Percentiles rank a stretch among this genome's conserved stretches.
These are phyloP conservation scores for Ceratocystis papillata DNA, from an alignment of 2,329 filamentous ascomycete species.

Conservation along the genomic window DNA sequence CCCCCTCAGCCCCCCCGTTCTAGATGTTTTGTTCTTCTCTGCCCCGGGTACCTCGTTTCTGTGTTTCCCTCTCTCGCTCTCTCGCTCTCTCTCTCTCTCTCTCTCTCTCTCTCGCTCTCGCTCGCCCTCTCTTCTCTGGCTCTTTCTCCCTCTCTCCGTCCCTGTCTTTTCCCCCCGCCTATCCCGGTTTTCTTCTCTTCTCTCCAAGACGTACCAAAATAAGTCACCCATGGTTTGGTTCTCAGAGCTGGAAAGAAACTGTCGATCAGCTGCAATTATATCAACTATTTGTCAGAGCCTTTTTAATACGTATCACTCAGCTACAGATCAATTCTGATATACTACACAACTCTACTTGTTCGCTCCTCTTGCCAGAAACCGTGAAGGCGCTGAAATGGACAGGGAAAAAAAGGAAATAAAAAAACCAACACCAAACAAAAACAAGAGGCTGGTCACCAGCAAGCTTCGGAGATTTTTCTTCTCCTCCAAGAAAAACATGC, in stretches of 20 bases:
- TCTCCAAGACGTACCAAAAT: background rate
- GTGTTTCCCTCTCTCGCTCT: background rate
- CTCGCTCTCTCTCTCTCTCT: background rate
- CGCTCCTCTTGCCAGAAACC: background rate
- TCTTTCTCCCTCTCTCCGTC: background rate
- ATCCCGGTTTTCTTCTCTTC: background rate
- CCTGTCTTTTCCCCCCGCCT: background rate
- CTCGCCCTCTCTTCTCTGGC: background rate
- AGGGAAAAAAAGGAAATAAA: background rate
- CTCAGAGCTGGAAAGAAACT: background rate
- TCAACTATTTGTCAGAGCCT: background rate
- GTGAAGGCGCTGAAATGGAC: background rate
- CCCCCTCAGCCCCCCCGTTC: background rate
- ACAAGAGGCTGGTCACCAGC: background rate
- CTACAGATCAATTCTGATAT: background rate
- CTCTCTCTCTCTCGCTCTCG: background rate
- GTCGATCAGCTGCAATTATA: background rate
- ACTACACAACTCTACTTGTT: background rate
- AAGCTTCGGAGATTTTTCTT: background rate
- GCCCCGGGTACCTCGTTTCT: background rate
- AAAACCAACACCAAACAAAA: background rate
- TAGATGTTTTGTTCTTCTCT: too few relatives aligned
- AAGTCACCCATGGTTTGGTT: background rate
- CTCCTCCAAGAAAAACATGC: constrained; percentile 4
- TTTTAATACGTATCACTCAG: background rate